Evolutionary conservation across 352 stramenopile species (phyloP), one percentile per base, ranked within the genome.

Genomic region (Phytophthora citricola): DNA sequence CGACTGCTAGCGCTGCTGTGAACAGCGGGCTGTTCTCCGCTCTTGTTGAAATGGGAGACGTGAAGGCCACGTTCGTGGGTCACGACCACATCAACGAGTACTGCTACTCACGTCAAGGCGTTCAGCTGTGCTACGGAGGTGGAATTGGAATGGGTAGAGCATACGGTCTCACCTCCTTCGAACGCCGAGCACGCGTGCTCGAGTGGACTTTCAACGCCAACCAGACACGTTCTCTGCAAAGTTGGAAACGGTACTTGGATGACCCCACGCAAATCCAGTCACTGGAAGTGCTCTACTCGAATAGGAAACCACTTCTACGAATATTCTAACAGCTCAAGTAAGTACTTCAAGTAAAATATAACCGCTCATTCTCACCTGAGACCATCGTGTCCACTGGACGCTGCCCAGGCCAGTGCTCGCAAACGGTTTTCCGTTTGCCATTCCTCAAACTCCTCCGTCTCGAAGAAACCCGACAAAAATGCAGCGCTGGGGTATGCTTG

Each of bases 61-160:
- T 91, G 15, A 88, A 89, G 38, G 79, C 82, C 17, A 73, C 69
- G 1, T 91, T 91, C 22, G 75, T 78, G 1, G 78, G 82, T 5
- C 79, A 91, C 38, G 78, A 91, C 50, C 82, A 89, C 57, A 58
- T 85, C 24, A 89, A 87, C 36, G 78, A 89, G 34, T 91, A 82
- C 68, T 87, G 81, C 40, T 85, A 79, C 47, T 50, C 65, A 15
- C 68, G 63, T 24, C 54, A 86, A 56, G 67, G 70, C 15, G 48
- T 90, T 51, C 81, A 87, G 32, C 60, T 87, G 1, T 89, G 79
- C 58, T 89, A 89, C 46, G 78, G 81, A 26, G 78, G 82, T 11
- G 79, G 76, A 27, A 75, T 75, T 45, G 80, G 79, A 17, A 71
- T 84, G 7, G 75, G 78, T 10, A 36, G 50, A 39, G 75, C 75